Evolutionary conservation across 2,329 filamentous ascomycete species (phyloP), one percentile per base, ranked within the genome.

Genomic region (Trichoderma asperellum): DNA sequence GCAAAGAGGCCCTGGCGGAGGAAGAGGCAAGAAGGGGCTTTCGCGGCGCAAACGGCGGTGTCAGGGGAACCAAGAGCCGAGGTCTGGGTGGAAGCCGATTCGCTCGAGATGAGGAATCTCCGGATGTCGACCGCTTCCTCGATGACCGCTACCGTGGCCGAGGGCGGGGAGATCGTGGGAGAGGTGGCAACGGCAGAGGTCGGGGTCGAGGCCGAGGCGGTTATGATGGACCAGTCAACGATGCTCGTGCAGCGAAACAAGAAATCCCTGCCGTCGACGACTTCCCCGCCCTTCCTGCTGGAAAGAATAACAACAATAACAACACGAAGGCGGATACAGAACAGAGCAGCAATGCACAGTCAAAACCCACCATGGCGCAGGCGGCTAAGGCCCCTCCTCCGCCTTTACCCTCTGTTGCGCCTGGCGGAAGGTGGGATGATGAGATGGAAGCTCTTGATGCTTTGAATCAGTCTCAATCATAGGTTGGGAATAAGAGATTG

Each of bases 371-470:
- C 1, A 76, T 80, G 1, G 73, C 74, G 2, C 73, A 74, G 29
- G 73, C 73, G 12, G 71, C 73, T 7, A 58, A 52, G 29, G 69
- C 69, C 11, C 73, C 74, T 11, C 72, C 76, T 0, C 74, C 74
- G 14, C 74, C 75, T 0, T 59, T 78, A 56, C 74, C 77, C 4
- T 78, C 67, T 75, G 32, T 59, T 29, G 81, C 18, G 55, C 69
- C 69, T 1, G 82, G 79, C 12, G 82, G 79, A 12, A 80, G 84
- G 67, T 88, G 87, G 87, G 87, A 85, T 62, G 87, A 89, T 43
- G 87, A 89, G 77, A 85, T 88, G 81, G 85, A 85, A 60, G 84
- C 81, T 5, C 77, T 84, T 14, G 84, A 87, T 32, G 82, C 79
- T 37, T 68, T 71, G n/a, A 77, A 75, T 32, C 52, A 68, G 34